phyloP scores from a whole-genome alignment of 2,329 filamentous ascomycete species.

The Gliomastix tumulicola region DNA sequence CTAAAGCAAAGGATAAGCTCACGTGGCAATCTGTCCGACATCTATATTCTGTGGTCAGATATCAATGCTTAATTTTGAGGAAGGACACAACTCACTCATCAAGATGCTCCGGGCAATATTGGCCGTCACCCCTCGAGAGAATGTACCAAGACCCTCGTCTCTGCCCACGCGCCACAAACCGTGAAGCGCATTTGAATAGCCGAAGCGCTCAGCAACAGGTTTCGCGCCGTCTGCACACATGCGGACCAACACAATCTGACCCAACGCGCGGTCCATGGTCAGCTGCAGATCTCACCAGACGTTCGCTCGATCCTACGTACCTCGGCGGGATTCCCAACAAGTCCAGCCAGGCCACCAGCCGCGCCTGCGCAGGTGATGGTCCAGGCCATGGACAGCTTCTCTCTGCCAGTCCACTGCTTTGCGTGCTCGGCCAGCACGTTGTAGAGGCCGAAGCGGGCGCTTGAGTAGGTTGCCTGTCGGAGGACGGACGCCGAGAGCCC shows the following conservation, averaged over 20 bases:
- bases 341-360: conserved; percentile 31
- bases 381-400: conserved; percentile 19
- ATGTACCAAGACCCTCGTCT: conserved; percentile 30
- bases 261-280: no score
- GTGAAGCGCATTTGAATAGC: conserved; percentile 27
- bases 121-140: conserved; percentile 27
- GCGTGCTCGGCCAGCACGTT: conserved; percentile 22
- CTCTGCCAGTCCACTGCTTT: conserved; percentile 14
- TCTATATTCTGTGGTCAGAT: conserved; percentile 18
- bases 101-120: conserved; percentile 33
- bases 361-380: conserved; percentile 31
- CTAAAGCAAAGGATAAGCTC: no score
- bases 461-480: conserved; percentile 35
- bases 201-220: conserved; percentile 22
- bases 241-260: conserved; percentile 26
- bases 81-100: conserved; percentile 36
- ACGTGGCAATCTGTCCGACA: conserved; percentile 36
- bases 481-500: conserved; percentile 35
- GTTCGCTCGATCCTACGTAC: conserved; percentile 13
- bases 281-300: no score
- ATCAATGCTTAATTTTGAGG: no score
- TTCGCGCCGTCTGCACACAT: conserved; percentile 39
- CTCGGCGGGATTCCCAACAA: conserved; percentile 38
- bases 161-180: conserved; percentile 22
- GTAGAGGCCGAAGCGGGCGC: conserved; percentile 34